These are phyloP conservation scores for Candida ovalis DNA, from an alignment of 805 yeast species.

Conservation along the genomic window DNA sequence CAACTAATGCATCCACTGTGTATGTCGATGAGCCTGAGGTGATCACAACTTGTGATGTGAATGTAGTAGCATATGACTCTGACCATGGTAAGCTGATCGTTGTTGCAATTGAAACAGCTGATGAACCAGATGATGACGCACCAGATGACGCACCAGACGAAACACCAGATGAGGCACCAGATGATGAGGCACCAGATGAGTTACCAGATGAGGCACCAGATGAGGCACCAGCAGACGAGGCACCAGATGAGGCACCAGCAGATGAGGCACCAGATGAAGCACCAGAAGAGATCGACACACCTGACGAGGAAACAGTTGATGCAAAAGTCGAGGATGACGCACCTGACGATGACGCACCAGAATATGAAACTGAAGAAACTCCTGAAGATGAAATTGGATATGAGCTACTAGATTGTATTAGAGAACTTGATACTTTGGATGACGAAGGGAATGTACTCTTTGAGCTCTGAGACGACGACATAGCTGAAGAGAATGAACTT, in stretches of 20 bases:
- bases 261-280: not conserved
- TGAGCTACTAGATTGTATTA: not conserved
- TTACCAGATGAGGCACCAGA: not conserved
- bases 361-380: not conserved
- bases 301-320: not conserved
- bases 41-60: not conserved
- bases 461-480: no score
- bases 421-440: not conserved
- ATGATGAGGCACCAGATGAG: not conserved
- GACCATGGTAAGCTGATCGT: slow-evolving; percentile 1
- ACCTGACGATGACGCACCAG: not conserved
- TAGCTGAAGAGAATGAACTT: no score
- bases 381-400: not conserved
- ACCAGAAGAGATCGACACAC: not conserved
- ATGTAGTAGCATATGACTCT: slow-evolving; percentile 1
- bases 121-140: not conserved
- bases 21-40: not conserved
- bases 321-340: not conserved
- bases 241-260: not conserved
- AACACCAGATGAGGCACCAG: not conserved
- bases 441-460: no score
- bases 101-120: not conserved
- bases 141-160: not conserved
- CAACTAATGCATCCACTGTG: no score
- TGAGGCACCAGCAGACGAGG: not conserved